Conservation (phyloP, 441 rosid species). For the Daphne laureola region DNA sequence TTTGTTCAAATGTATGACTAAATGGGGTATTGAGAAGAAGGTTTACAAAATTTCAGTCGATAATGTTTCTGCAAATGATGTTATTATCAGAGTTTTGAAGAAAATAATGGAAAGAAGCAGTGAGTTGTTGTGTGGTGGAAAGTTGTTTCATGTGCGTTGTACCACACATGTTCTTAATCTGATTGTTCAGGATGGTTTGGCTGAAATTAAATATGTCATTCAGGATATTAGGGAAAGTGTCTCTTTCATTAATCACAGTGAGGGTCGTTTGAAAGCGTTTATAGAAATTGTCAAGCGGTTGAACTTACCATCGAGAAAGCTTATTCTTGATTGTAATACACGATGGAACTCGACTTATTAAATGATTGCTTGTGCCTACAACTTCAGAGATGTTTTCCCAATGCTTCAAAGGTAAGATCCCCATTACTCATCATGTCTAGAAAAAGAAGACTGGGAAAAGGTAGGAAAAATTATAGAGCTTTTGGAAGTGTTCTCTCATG, state of each 20-base stretch:
- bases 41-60: background rate
- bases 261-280: background rate
- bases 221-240: background rate
- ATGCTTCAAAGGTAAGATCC: background rate
- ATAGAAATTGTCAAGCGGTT: background rate
- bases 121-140: conserved; percentile 1
- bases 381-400: background rate
- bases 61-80: conserved; percentile 5
- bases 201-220: background rate
- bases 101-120: background rate
- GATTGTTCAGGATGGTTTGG: background rate
- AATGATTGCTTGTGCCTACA: background rate
- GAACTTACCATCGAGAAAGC: background rate
- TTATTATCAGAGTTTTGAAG: background rate
- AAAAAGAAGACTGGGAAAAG: background rate
- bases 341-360: background rate
- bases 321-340: background rate
- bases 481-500: background rate
- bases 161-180: background rate
- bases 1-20: background rate
- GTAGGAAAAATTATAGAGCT: background rate
- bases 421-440: background rate
- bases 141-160: background rate
- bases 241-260: background rate
- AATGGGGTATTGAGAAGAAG: background rate